A percentile compares a stretch with the other conserved stretches of the same genome.
Evolutionary conservation across 345 rosid species (phyloP).

Genomic region (Nasturtium officinale): DNA sequence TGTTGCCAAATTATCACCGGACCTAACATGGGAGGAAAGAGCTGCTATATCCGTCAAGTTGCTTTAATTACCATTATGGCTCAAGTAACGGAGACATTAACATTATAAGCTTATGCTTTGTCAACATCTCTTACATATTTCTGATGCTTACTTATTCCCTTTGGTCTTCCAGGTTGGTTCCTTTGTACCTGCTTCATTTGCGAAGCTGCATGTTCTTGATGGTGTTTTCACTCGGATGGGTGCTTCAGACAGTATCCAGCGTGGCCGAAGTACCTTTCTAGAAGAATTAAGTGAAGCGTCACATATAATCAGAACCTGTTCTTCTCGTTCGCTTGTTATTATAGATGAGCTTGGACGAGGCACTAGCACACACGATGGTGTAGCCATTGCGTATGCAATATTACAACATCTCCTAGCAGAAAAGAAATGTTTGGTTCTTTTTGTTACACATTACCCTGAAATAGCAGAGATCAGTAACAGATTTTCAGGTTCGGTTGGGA

Average conservation of each 20-base stretch:
- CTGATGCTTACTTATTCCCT: background rate
- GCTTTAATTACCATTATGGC: slow-evolving; percentile 90
- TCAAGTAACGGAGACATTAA: slow-evolving; percentile 58
- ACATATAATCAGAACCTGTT: slow-evolving; percentile 69
- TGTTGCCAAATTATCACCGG: slow-evolving; percentile 90
- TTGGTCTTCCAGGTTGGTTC: slow-evolving; percentile 75
- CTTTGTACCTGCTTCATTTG: slow-evolving; percentile 88
- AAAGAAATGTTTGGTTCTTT: slow-evolving; percentile 77
- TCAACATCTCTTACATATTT: background rate
- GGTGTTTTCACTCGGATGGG: slow-evolving; percentile 93
- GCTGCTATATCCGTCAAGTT: slow-evolving; percentile 98
- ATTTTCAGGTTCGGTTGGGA: slow-evolving; percentile 62
- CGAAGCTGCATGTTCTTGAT: slow-evolving; percentile 76
- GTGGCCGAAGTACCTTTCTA: slow-evolving; percentile 86
- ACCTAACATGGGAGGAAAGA: slow-evolving; percentile 99
- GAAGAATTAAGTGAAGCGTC: slow-evolving; percentile 93
- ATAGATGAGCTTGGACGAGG: slow-evolving; percentile 97
- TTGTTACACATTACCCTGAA: slow-evolving; percentile 94
- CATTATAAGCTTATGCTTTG: background rate
- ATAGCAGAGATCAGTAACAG: slow-evolving; percentile 59
- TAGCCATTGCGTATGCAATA: slow-evolving; percentile 92
- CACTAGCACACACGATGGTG: slow-evolving; percentile 94
- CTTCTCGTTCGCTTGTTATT: slow-evolving; percentile 73
- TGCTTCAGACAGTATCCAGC: slow-evolving; percentile 93
- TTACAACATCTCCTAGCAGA: slow-evolving; percentile 67